Base-by-base conservation (phyloP, 441 rosid genomes). In the Oxalis stricta region DNA sequence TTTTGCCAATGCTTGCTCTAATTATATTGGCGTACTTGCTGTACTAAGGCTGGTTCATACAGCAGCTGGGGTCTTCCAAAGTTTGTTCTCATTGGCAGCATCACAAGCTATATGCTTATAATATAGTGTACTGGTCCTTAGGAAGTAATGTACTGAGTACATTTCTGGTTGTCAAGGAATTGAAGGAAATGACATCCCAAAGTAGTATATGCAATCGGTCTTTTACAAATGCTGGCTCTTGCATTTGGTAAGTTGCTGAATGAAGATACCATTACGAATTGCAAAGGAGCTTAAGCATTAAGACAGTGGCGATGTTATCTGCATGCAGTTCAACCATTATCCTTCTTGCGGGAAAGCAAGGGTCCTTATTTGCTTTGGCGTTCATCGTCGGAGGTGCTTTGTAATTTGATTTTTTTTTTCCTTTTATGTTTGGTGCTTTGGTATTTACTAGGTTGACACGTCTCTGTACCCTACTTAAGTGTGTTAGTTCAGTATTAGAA, bases 291-390 rank as follows among this genome's bases (percentile, higher is more conserved):
- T 64, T 72, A 62, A 44, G 52, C 24, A 50, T 56, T 36, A 74
- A 59, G 65, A 50, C 77, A 20, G 55, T 69, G 30, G 69, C 77
- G 26, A 46, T 91, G 48, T 55, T 75, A 52, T 86, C 96, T 55
- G 72, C 86, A 14, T 81, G 77, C 70, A 83, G 95, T 69, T 58
- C 96, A 55, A 69, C 91, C 33, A 54, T 91, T 34, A 81, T 86
- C 41, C 32, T 81, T 58, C 61, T 91, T 61, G 76, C 78, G 2
- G 95, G 96, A 55, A 73, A 73, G 53, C 99, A 91, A 69, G 99
- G 96, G 56, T 56, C 99, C 28, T 56, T 82, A 75, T 60, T 76
- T 37, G 74, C 82, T 41, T 58, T 83, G 60, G 94, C 78, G 47
- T 66, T 69, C 28, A 23, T 86, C 26, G 33, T 76, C 31, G 94